These are phyloP conservation scores for Dendrobium nobile DNA, from an alignment of 106 monocot genomes.

Conservation along the genomic window DNA sequence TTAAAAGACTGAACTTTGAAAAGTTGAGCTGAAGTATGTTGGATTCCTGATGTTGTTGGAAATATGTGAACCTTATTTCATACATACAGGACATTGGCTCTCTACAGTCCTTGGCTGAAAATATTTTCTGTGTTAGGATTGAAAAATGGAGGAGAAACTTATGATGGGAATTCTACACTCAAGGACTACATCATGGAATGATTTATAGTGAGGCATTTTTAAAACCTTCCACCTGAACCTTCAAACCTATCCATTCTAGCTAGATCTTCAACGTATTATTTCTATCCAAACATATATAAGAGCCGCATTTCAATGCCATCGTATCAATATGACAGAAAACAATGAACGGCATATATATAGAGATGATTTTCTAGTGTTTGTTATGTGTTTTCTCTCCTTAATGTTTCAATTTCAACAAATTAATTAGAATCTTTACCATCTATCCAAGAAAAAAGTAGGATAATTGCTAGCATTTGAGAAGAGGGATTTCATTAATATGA, in stretches of 20 bases:
- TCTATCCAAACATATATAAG: not conserved
- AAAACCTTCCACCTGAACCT: too few species aligned
- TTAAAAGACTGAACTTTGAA: too few species aligned
- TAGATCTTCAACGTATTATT: too few species aligned
- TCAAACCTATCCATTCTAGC: not conserved
- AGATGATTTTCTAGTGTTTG: not conserved
- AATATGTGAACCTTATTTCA: not conserved
- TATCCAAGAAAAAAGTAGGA: not conserved
- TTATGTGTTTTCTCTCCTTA: not conserved
- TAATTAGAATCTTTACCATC: not conserved
- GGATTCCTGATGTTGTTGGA: too few species aligned
- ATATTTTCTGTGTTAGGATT: too few species aligned
- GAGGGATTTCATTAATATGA: not conserved
- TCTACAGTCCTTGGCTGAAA: not conserved
- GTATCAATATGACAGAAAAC: not conserved
- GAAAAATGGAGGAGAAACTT: too few species aligned
- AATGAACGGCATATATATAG: not conserved
- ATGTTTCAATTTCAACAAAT: not conserved
- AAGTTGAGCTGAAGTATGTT: too few species aligned
- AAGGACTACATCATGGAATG: too few species aligned
- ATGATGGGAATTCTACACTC: too few species aligned
- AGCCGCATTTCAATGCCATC: not conserved
- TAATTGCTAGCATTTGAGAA: not conserved
- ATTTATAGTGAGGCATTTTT: not conserved
- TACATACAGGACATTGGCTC: not conserved